phyloP scores from a whole-genome alignment of 139 green algal genomes.

The Desmodesmus armatus region DNA sequence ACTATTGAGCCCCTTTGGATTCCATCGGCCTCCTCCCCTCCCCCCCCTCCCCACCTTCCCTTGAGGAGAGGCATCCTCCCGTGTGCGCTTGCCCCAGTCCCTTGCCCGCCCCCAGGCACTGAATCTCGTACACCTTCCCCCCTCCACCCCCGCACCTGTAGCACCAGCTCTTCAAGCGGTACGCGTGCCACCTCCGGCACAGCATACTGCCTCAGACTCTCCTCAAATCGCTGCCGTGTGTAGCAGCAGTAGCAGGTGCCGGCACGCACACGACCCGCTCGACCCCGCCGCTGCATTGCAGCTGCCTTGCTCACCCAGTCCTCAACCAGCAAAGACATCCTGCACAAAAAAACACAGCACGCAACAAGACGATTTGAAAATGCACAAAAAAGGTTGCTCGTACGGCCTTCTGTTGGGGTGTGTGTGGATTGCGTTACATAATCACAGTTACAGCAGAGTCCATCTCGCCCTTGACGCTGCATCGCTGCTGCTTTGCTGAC shows the following conservation, averaged over 20 bases:
- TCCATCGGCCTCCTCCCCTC: no score
- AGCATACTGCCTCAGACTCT: slow-evolving; percentile 78
- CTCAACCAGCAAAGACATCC: slow-evolving; percentile 87
- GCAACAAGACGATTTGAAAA: no score
- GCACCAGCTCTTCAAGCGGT: slow-evolving; percentile 93
- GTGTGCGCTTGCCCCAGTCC: no score
- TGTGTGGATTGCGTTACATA: no score
- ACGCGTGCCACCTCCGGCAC: slow-evolving; percentile 91
- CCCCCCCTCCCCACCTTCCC: no score
- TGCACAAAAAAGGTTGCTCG: no score
- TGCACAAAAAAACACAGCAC: slow-evolving; percentile 45
- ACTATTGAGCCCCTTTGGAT: no score
- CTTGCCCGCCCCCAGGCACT: no score
- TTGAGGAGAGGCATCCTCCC: no score
- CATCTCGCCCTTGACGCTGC: slow-evolving; percentile 82
- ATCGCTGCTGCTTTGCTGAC: slow-evolving; percentile 58
- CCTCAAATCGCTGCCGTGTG: slow-evolving; percentile 77
- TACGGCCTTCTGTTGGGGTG: no score
- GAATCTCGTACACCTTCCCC: no score
- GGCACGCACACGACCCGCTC: slow-evolving; percentile 88
- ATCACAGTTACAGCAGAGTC: no score
- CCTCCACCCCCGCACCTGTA: slow-evolving; percentile 73
- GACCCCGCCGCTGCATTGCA: slow-evolving; percentile 72
- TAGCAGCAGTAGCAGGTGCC: slow-evolving; percentile 88
- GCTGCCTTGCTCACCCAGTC: slow-evolving; percentile 75